Conservation (phyloP, 352 stramenopile species). For the Phytophthora tubulina region DNA sequence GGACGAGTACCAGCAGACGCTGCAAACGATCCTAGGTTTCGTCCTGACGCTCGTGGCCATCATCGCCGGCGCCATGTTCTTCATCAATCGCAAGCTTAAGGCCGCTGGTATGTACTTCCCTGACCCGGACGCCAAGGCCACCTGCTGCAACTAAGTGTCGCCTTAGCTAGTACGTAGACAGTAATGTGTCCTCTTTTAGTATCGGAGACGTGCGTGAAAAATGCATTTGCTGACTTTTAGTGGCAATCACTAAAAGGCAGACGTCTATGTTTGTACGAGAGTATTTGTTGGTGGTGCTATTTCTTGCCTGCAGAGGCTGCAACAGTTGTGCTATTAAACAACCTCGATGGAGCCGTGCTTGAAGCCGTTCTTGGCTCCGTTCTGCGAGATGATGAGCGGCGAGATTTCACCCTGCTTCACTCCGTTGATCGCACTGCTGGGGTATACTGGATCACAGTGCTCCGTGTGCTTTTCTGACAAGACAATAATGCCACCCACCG, state of each 20-base stretch:
- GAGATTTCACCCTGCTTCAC: constrained; percentile 54
- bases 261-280: constrained; percentile 29
- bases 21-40: constrained; percentile 79
- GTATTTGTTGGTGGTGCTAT: constrained; percentile 28
- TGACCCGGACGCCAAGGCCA: constrained; percentile 61
- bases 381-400: constrained; percentile 55
- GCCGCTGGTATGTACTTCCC: constrained; percentile 82
- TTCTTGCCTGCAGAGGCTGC: constrained; percentile 19
- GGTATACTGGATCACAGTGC: constrained; percentile 46
- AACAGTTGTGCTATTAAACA: constrained; percentile 30
- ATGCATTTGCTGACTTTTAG: constrained; percentile 30
- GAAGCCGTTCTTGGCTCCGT: constrained; percentile 35
- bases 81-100: constrained; percentile 90
- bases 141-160: constrained; percentile 58
- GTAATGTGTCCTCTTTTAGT: constrained; percentile 25
- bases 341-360: constrained; percentile 53
- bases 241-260: constrained; percentile 14
- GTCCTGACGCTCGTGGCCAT: constrained; percentile 71
- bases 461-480: constrained; percentile 85
- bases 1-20: constrained; percentile 71
- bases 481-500: constrained; percentile 81
- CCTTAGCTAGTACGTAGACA: constrained; percentile 20
- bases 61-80: constrained; percentile 62
- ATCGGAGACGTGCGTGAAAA: constrained; percentile 20
- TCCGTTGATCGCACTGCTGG: constrained; percentile 44